These are phyloP conservation scores for Globisporangium orthogonon DNA, from an alignment of 352 stramenopile species.

Conservation along the genomic window DNA sequence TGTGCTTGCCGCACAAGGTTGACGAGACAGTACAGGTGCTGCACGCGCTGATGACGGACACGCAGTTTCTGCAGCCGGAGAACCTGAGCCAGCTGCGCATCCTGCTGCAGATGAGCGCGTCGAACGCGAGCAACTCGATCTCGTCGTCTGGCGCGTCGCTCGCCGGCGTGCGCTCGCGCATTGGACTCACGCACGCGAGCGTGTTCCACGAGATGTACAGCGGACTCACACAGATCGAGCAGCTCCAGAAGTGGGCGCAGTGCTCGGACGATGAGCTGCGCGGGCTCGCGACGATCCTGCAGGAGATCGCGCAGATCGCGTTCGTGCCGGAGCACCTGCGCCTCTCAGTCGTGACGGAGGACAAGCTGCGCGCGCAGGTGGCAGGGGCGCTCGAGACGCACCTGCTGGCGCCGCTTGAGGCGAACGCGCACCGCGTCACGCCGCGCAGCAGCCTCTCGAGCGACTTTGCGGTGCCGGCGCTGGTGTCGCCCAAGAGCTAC, in stretches of 20 bases:
- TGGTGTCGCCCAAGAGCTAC: constrained; percentile 40
- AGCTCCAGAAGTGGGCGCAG: constrained; percentile 68
- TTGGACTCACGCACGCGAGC: constrained; percentile 44
- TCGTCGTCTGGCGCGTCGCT: constrained; percentile 61
- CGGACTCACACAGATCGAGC: constrained; percentile 66
- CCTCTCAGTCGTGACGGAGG: constrained; percentile 70
- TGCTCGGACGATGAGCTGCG: constrained; percentile 61
- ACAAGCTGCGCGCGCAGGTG: constrained; percentile 50
- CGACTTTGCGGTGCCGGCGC: constrained; percentile 16
- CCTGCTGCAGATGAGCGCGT: constrained; percentile 61
- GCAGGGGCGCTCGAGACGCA: constrained; percentile 35
- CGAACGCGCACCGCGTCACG: constrained; percentile 8
- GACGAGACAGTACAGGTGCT: constrained; percentile 53
- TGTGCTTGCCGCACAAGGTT: constrained; percentile 74
- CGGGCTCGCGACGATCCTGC: constrained; percentile 41
- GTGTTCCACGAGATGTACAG: constrained; percentile 65
- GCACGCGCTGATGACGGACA: constrained; percentile 59
- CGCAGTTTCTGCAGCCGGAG: constrained; percentile 59
- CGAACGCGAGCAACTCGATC: constrained; percentile 63
- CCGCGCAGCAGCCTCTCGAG: constrained; percentile 9
- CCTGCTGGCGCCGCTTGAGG: constrained; percentile 36
- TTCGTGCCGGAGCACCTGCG: constrained; percentile 55
- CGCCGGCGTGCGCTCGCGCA: constrained; percentile 46
- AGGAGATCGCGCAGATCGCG: constrained; percentile 47
- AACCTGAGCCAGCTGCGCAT: constrained; percentile 74